Percentiles rank a stretch among this genome's conserved stretches.
Conservation (phyloP, 805 yeast genomes). For the Debaryomyces prosopidis region DNA sequence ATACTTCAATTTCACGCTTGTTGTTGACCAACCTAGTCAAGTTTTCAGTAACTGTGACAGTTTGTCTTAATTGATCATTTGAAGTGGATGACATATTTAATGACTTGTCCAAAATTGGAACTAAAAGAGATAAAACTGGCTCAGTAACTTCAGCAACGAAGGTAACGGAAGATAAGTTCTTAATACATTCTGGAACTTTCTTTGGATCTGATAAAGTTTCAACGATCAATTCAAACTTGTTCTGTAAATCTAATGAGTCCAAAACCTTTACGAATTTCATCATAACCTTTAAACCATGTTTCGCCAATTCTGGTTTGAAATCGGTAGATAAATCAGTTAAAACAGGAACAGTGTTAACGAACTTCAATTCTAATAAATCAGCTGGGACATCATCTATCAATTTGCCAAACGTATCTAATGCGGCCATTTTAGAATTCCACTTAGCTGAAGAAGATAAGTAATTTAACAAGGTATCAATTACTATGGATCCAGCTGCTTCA, state of each 20-base stretch:
- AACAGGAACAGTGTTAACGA: constrained; percentile 77
- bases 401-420: constrained; percentile 70
- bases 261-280: constrained; percentile 72
- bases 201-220: constrained; percentile 89
- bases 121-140: constrained; percentile 86
- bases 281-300: constrained; percentile 74
- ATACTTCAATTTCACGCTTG: constrained; percentile 85
- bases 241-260: constrained; percentile 89
- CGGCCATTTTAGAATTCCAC: constrained; percentile 88
- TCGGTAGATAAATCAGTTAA: constrained; percentile 90
- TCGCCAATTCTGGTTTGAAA: constrained; percentile 93
- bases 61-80: constrained; percentile 94
- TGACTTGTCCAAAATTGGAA: constrained; percentile 90
- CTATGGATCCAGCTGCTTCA: constrained; percentile 74
- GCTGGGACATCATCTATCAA: constrained; percentile 78
- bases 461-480: constrained; percentile 58
- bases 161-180: constrained; percentile 87
- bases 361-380: constrained; percentile 80
- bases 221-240: constrained; percentile 78
- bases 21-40: constrained; percentile 93
- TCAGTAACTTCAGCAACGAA: constrained; percentile 98
- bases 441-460: constrained; percentile 83
- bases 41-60: constrained; percentile 94
- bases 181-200: constrained; percentile 86
- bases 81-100: constrained; percentile 84